Conservation (phyloP, 208 protist species). For the Leishmania martiniquensis region DNA sequence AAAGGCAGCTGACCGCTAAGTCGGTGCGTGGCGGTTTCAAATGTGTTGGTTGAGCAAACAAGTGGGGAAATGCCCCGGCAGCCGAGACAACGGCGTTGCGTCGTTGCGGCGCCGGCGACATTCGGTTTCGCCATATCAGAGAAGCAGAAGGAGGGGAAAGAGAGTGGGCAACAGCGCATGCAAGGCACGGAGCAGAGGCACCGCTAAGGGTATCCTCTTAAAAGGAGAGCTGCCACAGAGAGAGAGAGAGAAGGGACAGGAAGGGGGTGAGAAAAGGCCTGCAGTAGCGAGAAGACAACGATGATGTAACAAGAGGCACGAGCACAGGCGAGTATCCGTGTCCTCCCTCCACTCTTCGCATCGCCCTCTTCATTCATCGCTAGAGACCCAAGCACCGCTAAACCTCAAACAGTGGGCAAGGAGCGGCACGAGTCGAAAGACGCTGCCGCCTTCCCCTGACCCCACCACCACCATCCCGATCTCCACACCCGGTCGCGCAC, state of each 20-base stretch:
- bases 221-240: background rate
- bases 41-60: background rate
- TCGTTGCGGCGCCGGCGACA: background rate
- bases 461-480: too few relatives aligned
- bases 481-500: too few relatives aligned
- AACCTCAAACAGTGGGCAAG: background rate
- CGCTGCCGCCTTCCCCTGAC: background rate
- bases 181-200: too few relatives aligned
- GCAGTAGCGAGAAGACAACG: background rate
- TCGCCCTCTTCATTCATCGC: background rate
- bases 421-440: background rate
- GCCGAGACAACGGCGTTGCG: background rate
- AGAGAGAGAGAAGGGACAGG: background rate
- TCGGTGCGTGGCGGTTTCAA: background rate
- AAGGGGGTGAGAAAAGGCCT: background rate
- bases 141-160: background rate
- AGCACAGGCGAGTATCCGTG: background rate
- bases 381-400: background rate
- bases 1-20: background rate
- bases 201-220: background rate
- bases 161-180: background rate
- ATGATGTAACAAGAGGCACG: too few relatives aligned
- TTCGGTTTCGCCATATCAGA: background rate
- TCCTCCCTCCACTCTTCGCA: background rate
- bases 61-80: background rate